phyloP scores from a whole-genome alignment of 2,329 filamentous ascomycete genomes.

The Elsinoe ampelina region DNA sequence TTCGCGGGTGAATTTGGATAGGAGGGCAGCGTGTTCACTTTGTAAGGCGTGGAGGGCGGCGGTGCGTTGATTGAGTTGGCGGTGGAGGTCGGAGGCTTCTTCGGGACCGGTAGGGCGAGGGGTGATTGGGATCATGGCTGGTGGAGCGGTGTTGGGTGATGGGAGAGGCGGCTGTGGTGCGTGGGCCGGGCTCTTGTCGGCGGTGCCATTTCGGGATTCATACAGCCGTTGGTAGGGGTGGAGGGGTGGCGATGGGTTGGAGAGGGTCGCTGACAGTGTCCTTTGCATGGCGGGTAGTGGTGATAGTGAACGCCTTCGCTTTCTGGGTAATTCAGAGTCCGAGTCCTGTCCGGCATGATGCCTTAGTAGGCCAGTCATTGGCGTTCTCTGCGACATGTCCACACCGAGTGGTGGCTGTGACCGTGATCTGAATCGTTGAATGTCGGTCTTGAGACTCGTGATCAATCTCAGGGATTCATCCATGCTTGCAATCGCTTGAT shows the following conservation, averaged over 20 bases:
- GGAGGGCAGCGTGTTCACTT: constrained; percentile 44
- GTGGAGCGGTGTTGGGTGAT: background rate
- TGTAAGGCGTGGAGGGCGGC: constrained; percentile 45
- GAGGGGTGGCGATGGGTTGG: background rate
- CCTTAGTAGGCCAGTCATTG: too few relatives aligned
- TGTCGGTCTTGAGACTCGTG: background rate
- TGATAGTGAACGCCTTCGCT: background rate
- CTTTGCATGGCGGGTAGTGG: background rate
- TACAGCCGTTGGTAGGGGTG: background rate
- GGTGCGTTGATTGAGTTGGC: constrained; percentile 46
- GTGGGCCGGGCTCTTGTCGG: constrained; percentile 17
- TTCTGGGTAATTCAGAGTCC: background rate
- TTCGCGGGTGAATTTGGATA: constrained; percentile 44
- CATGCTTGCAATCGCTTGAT: background rate
- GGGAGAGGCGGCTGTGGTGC: constrained; percentile 17
- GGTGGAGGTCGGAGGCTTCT: constrained; percentile 43
- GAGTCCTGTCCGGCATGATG: background rate
- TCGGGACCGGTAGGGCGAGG: constrained; percentile 19
- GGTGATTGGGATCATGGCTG: background rate
- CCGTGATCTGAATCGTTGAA: background rate
- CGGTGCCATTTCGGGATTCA: constrained; percentile 10
- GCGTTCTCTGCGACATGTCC: too few relatives aligned
- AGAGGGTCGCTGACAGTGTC: background rate
- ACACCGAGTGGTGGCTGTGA: background rate
- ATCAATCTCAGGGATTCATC: background rate